Percentiles rank a stretch among this genome's conserved stretches.
Evolutionary conservation across 2,329 filamentous ascomycete genomes (phyloP).

Genomic region (Paecilomyces formosus): DNA sequence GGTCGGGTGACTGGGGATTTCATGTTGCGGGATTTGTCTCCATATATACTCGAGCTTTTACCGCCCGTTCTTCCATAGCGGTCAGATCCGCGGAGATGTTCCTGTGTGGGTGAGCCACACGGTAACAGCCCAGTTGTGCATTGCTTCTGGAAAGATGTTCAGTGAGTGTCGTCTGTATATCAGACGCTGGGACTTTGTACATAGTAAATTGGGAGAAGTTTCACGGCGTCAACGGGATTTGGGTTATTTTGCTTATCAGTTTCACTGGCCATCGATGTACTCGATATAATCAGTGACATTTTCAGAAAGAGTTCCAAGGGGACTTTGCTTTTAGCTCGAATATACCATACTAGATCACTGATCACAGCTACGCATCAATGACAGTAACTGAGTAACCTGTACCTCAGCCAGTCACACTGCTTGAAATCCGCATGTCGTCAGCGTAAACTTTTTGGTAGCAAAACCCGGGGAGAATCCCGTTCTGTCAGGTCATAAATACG

Average conservation of each 20-base stretch:
- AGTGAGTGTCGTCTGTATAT: not conserved
- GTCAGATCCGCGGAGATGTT: not conserved
- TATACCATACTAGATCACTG: not conserved
- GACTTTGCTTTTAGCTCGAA: not conserved
- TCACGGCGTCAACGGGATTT: not conserved
- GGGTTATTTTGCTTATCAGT: not conserved
- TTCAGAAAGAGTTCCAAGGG: not conserved
- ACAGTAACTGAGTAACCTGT: not conserved
- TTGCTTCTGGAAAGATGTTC: not conserved
- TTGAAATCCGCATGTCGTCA: not conserved
- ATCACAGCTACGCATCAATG: not conserved
- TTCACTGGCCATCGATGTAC: not conserved
- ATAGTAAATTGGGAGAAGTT: not conserved
- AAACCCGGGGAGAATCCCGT: not conserved
- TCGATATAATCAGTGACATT: not conserved
- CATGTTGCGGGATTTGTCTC: not conserved
- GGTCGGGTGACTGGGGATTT: not conserved
- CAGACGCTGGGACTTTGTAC: not conserved
- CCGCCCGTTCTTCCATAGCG: not conserved
- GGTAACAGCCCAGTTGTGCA: not conserved
- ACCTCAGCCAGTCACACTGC: not conserved
- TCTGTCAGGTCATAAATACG: not conserved
- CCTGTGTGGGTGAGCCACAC: not conserved
- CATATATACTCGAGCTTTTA: not conserved
- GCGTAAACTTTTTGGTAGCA: not conserved